A percentile compares a stretch with the other conserved stretches of the same genome.
Conservation (phyloP, 306 rosid species). For the Myrica gale region DNA sequence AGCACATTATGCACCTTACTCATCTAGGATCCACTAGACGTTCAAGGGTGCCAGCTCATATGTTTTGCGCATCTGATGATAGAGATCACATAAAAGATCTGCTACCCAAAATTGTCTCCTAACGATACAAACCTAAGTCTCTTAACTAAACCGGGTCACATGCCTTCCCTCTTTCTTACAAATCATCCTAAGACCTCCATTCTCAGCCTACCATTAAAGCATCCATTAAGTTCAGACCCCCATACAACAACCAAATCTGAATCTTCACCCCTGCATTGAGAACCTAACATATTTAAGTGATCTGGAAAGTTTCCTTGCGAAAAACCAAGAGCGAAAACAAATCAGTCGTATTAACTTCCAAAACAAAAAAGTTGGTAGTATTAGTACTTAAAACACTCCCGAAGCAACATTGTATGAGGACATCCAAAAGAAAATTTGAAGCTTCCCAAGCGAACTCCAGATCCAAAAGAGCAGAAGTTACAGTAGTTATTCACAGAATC, state of each 20-base stretch:
- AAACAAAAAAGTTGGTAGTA: no score
- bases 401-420: neutral
- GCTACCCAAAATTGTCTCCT: neutral
- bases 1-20: neutral
- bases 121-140: neutral
- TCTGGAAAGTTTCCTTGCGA: no score
- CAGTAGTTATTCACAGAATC: neutral
- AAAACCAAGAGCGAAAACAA: neutral
- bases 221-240: neutral
- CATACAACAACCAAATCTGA: neutral
- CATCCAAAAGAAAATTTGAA: neutral
- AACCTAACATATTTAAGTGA: no score
- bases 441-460: neutral
- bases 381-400: no score
- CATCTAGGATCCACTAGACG: neutral
- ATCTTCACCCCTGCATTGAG: neutral
- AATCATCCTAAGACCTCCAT: neutral
- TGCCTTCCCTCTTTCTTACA: neutral
- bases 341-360: neutral
- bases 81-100: neutral
- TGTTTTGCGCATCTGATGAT: neutral
- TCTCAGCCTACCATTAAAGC: neutral
- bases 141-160: neutral
- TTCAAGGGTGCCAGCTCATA: neutral
- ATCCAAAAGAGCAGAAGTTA: neutral